These are phyloP conservation scores for Tulasnella sp. DNA, from an alignment of 768 basidiomycete species.

Conservation along the genomic window DNA sequence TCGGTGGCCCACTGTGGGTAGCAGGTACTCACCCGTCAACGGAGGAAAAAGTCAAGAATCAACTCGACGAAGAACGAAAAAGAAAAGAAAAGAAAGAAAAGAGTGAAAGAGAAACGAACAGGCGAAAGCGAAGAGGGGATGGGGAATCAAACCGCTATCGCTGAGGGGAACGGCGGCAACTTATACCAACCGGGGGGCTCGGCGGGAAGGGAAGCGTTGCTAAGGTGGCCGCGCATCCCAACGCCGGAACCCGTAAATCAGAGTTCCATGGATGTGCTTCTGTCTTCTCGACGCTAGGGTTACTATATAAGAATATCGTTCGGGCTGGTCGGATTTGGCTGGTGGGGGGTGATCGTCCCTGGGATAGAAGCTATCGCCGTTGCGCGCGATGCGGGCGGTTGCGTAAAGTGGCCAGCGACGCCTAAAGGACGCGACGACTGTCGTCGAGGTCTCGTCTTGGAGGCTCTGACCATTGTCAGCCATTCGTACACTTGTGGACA, in stretches of 20 bases:
- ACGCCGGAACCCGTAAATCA: background rate
- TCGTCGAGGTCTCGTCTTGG: constrained; percentile 2
- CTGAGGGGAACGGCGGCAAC: background rate
- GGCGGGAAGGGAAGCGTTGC: background rate
- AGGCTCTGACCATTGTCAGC: background rate
- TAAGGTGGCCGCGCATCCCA: background rate
- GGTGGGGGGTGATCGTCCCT: background rate
- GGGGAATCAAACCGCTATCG: constrained; percentile 5
- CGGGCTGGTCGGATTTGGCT: constrained; percentile 1
- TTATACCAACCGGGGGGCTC: background rate
- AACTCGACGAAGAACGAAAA: constrained; percentile 56
- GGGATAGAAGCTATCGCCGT: background rate
- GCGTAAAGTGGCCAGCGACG: background rate
- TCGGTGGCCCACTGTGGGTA: background rate
- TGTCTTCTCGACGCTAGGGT: background rate
- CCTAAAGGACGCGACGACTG: constrained; percentile 1
- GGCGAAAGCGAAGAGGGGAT: constrained; percentile 19
- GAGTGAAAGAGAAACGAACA: constrained; percentile 35
- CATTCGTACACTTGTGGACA: background rate
- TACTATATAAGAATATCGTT: background rate
- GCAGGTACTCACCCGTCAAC: constrained; percentile 48
- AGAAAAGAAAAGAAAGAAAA: constrained; percentile 34
- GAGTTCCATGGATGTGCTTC: background rate
- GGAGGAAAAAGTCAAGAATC: constrained; percentile 55
- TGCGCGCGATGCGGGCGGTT: constrained; percentile 5